Conservation (phyloP, 2,329 filamentous ascomycete genomes). For the Cytospora piceae region DNA sequence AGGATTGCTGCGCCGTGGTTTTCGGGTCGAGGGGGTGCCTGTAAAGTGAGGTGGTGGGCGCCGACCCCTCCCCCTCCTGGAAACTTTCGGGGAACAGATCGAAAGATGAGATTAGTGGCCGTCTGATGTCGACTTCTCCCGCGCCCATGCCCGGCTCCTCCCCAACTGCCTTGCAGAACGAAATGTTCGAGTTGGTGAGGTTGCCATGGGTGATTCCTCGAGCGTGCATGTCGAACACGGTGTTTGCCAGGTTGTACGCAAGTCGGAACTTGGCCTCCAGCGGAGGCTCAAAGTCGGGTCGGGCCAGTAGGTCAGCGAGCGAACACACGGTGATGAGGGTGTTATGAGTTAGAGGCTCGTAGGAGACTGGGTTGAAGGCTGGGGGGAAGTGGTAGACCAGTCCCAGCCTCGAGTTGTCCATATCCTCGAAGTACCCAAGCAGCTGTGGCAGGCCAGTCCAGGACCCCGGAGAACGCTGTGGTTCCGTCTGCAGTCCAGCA, state of each 20-base stretch:
- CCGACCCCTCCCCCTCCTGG: constrained; percentile 37
- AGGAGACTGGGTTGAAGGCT: constrained; percentile 62
- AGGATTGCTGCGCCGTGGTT: constrained; percentile 50
- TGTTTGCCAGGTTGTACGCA: constrained; percentile 72
- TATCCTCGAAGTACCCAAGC: constrained; percentile 75
- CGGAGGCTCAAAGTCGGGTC: constrained; percentile 62
- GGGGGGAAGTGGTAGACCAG: constrained; percentile 75
- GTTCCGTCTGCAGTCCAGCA: constrained; percentile 58
- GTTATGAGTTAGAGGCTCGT: constrained; percentile 54
- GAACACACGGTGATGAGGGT: constrained; percentile 57
- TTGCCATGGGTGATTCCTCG: constrained; percentile 73
- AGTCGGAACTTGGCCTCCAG: constrained; percentile 78
- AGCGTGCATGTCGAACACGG: constrained; percentile 73
- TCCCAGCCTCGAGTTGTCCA: constrained; percentile 70
- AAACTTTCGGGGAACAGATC: constrained; percentile 68
- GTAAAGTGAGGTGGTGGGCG: constrained; percentile 51
- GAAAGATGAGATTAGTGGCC: constrained; percentile 73
- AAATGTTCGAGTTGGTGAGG: constrained; percentile 67
- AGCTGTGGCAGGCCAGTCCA: constrained; percentile 66
- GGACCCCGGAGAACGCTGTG: constrained; percentile 55
- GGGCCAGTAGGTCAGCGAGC: constrained; percentile 56
- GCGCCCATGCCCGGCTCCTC: constrained; percentile 46
- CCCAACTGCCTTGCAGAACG: constrained; percentile 60
- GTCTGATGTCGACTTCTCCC: constrained; percentile 63
- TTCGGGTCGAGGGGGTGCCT: constrained; percentile 69